phyloP scores from a whole-genome alignment of 495 filamentous ascomycete species.

The Neurospora discreta region DNA sequence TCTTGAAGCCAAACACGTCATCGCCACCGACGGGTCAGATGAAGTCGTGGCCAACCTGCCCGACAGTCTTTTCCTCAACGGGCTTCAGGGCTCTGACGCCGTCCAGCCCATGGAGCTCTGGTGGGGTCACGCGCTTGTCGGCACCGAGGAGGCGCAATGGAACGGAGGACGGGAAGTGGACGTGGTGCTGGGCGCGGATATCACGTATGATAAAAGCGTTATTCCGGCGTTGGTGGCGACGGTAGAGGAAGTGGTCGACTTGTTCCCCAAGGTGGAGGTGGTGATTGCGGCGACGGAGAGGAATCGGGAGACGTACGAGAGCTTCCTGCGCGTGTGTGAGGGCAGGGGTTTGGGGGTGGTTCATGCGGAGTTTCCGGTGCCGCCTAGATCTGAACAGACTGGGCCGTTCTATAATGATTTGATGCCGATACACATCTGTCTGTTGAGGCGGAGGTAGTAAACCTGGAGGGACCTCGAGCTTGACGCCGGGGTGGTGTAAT shows the following conservation, averaged over 20 bases:
- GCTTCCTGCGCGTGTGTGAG: constrained; percentile 27
- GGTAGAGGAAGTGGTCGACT: constrained; percentile 26
- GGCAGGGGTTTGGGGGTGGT: constrained; percentile 22
- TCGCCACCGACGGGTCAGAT: constrained; percentile 73
- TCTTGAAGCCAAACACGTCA: constrained; percentile 49
- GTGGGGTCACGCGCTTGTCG: constrained; percentile 47
- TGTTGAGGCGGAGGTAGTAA: constrained; percentile 10
- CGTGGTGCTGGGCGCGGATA: constrained; percentile 38
- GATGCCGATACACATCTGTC: constrained; percentile 33
- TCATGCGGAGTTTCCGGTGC: constrained; percentile 24
- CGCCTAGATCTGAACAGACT: constrained; percentile 22
- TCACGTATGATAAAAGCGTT: constrained; percentile 37
- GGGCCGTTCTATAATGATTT: constrained; percentile 39
- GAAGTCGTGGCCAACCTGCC: constrained; percentile 58
- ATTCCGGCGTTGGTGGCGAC: constrained; percentile 36
- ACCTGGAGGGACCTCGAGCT: neutral
- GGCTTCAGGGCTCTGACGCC: constrained; percentile 31
- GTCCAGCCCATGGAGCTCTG: constrained; percentile 41
- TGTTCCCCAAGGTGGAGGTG: constrained; percentile 27
- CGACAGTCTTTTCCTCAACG: constrained; percentile 58
- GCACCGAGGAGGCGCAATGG: constrained; percentile 33
- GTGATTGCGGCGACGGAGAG: constrained; percentile 39
- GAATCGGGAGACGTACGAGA: constrained; percentile 33
- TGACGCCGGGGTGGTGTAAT: neutral
- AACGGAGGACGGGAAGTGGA: constrained; percentile 33